Evolutionary conservation across 176 grass and related monocot genomes (phyloP), one percentile per base, ranked within the genome.

Genomic region (sorghum (Sorghum bicolor)): DNA sequence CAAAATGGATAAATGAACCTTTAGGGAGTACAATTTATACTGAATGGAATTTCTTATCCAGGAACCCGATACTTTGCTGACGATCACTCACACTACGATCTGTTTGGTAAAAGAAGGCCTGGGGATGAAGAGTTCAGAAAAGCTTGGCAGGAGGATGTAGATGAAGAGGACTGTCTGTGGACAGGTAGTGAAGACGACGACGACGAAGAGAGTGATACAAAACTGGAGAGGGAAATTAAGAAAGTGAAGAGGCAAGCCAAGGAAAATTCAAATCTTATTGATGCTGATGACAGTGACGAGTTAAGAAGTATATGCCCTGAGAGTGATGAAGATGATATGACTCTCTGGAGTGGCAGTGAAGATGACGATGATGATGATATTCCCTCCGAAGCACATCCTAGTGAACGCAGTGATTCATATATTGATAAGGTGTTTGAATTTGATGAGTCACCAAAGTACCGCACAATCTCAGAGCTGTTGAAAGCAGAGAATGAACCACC

Each of bases 361-460:
- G 87, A 90, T 12, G 93, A 95, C 1, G 89, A 95, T 5, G 90
- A 91, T 0, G 89, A 95, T 20, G 96, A 98, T 22, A 57, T 95
- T 77, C 92, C 96, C 82, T 90, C 76, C 5, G 91, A 98, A 12
- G 71, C 91, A 64, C 90, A 93, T 72, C 77, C 82, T 19, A 91
- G 91, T 82, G 91, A 90, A 73, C 87, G 91, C 26, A 98, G 91
- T 64, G 96, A 95, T 73, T 58, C 87, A 19, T 88, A 95, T 81
- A 88, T 98, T 63, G 96, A 98, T n/a, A 95, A 98, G 64, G 78
- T 98, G 78, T 98, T 95, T 90, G 93, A 95, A 80, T 98, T 98
- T 87, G 93, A 95, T 2, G 96, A 93, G n/a, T 80, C 87, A 76
- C 93, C 93, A 75, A 98, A 95, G 84, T 98, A 95, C 55, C 80